Evolutionary conservation across 148 eudicot species (phyloP).

Genomic region (Suaeda aralocaspica): DNA sequence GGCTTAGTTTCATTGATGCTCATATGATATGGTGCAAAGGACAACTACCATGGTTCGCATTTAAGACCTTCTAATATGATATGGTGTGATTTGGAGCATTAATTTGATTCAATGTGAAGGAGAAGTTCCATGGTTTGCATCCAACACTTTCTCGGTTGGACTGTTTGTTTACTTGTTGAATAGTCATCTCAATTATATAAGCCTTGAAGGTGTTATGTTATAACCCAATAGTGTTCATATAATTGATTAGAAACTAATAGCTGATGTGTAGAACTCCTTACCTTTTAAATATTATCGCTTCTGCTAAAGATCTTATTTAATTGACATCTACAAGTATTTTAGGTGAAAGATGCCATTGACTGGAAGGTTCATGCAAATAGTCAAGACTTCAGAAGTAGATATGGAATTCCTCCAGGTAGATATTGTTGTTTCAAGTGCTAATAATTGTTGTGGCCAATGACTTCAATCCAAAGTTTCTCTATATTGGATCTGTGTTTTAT

Average conservation of each 20-base stretch:
- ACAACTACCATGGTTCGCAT: neutral
- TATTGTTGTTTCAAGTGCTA: slow-evolving; percentile 1
- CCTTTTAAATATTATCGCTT: neutral
- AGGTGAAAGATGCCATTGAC: slow-evolving; percentile 35
- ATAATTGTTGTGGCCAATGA: neutral
- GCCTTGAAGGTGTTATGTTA: neutral
- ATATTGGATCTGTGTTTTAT: neutral
- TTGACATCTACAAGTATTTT: neutral
- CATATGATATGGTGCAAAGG: neutral
- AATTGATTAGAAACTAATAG: neutral
- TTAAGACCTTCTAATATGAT: neutral
- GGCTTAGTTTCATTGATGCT: neutral
- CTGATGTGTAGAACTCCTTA: slow-evolving; percentile 5
- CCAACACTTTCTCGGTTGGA: neutral
- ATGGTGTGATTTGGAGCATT: too few species aligned
- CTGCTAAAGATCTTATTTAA: neutral
- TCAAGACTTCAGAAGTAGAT: slow-evolving; percentile 47
- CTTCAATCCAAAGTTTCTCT: neutral
- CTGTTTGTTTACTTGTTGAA: neutral
- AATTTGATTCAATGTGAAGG: too few species aligned
- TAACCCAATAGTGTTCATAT: neutral
- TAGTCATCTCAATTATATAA: neutral
- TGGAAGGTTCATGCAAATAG: slow-evolving; percentile 51
- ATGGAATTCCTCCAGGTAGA: slow-evolving; percentile 64
- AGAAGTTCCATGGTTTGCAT: neutral